Base-by-base conservation (phyloP, 164 flowering plant genomes). In the Aristolochia californica region DNA sequence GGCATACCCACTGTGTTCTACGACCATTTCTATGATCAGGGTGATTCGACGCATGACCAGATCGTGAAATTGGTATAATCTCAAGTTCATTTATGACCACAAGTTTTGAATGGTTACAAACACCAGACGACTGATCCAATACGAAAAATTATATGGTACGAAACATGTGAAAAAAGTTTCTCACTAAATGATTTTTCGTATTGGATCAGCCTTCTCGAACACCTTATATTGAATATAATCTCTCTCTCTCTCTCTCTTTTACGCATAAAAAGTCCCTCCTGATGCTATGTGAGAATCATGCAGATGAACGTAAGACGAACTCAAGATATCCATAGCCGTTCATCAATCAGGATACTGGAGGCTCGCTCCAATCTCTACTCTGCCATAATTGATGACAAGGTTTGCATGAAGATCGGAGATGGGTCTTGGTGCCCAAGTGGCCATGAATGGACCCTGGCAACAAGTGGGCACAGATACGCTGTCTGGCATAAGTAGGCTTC, bases 1-100 rank as follows among this genome's bases (percentile, higher is more conserved):
- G 98, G 98, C 54, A 79, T 77, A 26, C 98, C 98, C 14, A 45
- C 79, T 15, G 90, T 91, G 21, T 91, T 91, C 59, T 88, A 91
- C 57, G 98, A 91, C 71, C 98, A 91, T 71, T 80, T 88, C 38
- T 91, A 76, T 24, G 96, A 91, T 57, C 84, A 85, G 96, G 88
- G 88, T 17, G 55, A 57, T 59, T 70, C 87, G 45, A 70, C 55
- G 23, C 98, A 82, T 54, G 75, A 88, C 73, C 83, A 91, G 70
- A 84, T 91, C 53, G 95, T 78, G 72, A 91, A 88, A 64, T 83
- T 91, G 87, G 98, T 91, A 87, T 10, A 69, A 34, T 34, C 10
- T 47, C 21, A 11, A 20, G 21, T 21, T 45, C 18, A 47, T 45
- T 16, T 61, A 23, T 49, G 8, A 10, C 23, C 2, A 7, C 11